Percentiles rank a stretch among this genome's conserved stretches.
Evolutionary conservation across 495 filamentous ascomycete genomes (phyloP).

Genomic region (Stereocaulon alpinum): DNA sequence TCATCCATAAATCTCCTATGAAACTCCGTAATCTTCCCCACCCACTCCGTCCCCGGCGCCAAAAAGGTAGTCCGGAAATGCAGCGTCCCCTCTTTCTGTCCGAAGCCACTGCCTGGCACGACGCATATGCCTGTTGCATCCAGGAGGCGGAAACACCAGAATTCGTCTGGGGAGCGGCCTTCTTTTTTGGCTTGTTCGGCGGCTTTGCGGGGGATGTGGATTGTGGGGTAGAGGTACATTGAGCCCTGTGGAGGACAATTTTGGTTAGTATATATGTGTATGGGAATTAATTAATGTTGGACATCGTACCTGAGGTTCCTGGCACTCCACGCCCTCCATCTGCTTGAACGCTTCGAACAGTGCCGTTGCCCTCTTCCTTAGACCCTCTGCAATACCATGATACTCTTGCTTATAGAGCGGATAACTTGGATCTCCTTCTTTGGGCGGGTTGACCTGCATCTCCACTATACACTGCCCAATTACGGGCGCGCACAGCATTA

Average conservation of each 20-base stretch:
- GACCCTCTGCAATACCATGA: conserved; percentile 61
- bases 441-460: conserved; percentile 91
- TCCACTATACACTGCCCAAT: conserved; percentile 93
- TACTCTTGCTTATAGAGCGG: conserved; percentile 78
- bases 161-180: conserved; percentile 74
- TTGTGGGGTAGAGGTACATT: conserved; percentile 98
- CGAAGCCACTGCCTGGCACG: conserved; percentile 85
- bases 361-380: conserved; percentile 68
- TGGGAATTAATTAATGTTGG: background rate
- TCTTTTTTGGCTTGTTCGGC: conserved; percentile 62
- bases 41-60: conserved; percentile 92
- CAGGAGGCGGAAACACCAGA: conserved; percentile 80
- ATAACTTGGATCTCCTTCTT: conserved; percentile 67
- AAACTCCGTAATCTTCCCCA: conserved; percentile 77
- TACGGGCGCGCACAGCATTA: conserved; percentile 89
- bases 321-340: conserved; percentile 93
- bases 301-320: conserved; percentile 52
- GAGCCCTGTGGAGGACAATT: conserved; percentile 46
- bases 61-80: conserved; percentile 98
- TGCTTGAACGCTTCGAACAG: conserved; percentile 79
- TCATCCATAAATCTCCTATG: conserved; percentile 86
- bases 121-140: conserved; percentile 95
- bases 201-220: conserved; percentile 65
- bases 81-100: conserved; percentile 80
- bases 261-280: background rate